Conservation (phyloP, 2,329 filamentous ascomycete genomes). For the Elsinoe fawcettii region DNA sequence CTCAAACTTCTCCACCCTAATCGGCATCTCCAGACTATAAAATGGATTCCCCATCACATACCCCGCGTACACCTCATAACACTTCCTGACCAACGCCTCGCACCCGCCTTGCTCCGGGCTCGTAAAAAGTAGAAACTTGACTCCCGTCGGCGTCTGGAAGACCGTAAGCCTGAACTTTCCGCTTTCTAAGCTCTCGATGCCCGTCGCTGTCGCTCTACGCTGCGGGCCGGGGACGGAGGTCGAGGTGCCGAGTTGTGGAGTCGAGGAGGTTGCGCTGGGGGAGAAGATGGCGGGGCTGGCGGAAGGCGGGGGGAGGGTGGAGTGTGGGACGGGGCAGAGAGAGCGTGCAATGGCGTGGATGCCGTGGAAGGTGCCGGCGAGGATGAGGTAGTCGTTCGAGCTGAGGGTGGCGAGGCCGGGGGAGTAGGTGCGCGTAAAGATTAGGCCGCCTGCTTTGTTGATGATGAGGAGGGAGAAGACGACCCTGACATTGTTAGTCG, state of each 20-base stretch:
- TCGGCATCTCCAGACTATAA: constrained; percentile 95
- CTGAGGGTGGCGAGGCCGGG: constrained; percentile 78
- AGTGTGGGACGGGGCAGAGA: constrained; percentile 36
- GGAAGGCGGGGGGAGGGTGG: constrained; percentile 25
- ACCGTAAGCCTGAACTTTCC: constrained; percentile 93
- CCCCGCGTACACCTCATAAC: constrained; percentile 93
- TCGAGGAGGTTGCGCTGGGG: constrained; percentile 32
- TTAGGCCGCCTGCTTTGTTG: constrained; percentile 93
- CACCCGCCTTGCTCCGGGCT: constrained; percentile 82
- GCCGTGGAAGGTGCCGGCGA: constrained; percentile 93
- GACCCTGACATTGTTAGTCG: constrained; percentile 55
- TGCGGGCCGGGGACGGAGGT: constrained; percentile 23
- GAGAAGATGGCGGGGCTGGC: constrained; percentile 23
- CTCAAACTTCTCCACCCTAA: constrained; percentile 92
- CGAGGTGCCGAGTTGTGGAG: constrained; percentile 21
- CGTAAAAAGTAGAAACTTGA: constrained; percentile 92
- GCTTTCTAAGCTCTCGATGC: constrained; percentile 86
- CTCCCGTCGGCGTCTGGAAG: constrained; percentile 89
- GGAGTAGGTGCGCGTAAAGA: constrained; percentile 93
- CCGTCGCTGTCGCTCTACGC: constrained; percentile 54
- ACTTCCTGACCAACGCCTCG: constrained; percentile 70
- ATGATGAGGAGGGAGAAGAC: constrained; percentile 95
- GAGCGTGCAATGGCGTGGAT: constrained; percentile 58
- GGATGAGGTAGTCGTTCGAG: constrained; percentile 92
- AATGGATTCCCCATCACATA: constrained; percentile 99